Evolutionary conservation across 257 asterid genomes (phyloP).

Genomic region (Forsythia viridissima): DNA sequence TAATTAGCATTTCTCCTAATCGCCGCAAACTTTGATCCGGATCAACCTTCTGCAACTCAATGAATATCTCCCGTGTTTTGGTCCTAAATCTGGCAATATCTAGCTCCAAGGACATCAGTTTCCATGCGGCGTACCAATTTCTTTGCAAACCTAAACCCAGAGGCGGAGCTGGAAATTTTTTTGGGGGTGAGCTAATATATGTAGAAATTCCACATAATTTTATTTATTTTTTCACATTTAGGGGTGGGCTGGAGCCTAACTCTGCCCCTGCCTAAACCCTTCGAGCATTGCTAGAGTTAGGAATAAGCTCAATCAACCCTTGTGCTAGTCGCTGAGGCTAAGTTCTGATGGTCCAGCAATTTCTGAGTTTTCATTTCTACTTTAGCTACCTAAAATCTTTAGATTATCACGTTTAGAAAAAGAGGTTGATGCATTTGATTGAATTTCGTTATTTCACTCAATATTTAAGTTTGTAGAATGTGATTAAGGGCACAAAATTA

Average conservation of each 20-base stretch:
- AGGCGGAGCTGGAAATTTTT: too few species aligned
- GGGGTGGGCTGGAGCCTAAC: too few species aligned
- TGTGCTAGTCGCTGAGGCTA: neutral
- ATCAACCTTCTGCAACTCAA: neutral
- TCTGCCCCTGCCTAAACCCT: neutral
- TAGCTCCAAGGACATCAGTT: neutral
- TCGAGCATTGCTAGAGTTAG: slow-evolving; percentile 4
- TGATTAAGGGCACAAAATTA: neutral
- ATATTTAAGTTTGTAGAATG: neutral
- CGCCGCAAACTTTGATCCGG: neutral
- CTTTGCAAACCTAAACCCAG: neutral
- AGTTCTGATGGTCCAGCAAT: neutral
- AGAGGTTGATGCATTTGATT: slow-evolving; percentile 1
- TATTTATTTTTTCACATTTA: too few species aligned
- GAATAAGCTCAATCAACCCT: neutral
- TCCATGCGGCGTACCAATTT: neutral
- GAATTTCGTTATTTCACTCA: neutral
- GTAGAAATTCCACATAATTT: too few species aligned
- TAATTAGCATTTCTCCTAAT: neutral
- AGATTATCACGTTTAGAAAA: neutral
- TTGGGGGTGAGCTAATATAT: too few species aligned
- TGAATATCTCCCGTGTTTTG: slow-evolving; percentile 2
- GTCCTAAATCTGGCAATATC: neutral
- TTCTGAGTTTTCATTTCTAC: neutral
- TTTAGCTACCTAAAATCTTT: neutral